phyloP scores from a whole-genome alignment of 345 rosid species.

The Eucalyptus marginata region DNA sequence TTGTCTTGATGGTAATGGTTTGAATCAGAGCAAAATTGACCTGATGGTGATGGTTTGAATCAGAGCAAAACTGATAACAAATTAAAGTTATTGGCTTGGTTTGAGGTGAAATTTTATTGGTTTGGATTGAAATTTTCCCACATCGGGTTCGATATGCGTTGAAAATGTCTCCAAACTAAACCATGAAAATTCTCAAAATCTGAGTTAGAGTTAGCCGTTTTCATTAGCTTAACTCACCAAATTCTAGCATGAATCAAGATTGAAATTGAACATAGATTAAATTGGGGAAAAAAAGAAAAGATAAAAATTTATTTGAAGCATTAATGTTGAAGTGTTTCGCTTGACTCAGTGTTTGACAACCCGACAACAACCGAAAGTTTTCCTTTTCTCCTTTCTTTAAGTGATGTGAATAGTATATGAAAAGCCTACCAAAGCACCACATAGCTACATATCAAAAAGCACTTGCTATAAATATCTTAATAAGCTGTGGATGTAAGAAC shows the following conservation, averaged over 20 bases:
- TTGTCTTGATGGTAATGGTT: not conserved
- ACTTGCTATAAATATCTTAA: not conserved
- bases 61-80: not conserved
- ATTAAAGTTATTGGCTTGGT: not conserved
- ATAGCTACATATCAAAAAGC: not conserved
- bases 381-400: not conserved
- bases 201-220: not conserved
- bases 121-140: not conserved
- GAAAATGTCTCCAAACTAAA: not conserved
- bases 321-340: not conserved
- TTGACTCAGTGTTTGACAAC: not conserved
- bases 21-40: not conserved
- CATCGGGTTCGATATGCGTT: not conserved
- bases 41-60: not conserved
- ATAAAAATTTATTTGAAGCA: not conserved
- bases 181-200: not conserved
- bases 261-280: not conserved
- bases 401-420: not conserved
- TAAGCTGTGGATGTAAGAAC: not conserved
- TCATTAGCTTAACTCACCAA: not conserved
- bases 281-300: not conserved
- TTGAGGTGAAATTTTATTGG: not conserved
- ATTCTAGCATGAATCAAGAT: not conserved
- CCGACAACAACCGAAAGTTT: not conserved
- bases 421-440: not conserved